Evolutionary conservation across 2,329 filamentous ascomycete species (phyloP).

Genomic region (Hymenoscyphus scutula): DNA sequence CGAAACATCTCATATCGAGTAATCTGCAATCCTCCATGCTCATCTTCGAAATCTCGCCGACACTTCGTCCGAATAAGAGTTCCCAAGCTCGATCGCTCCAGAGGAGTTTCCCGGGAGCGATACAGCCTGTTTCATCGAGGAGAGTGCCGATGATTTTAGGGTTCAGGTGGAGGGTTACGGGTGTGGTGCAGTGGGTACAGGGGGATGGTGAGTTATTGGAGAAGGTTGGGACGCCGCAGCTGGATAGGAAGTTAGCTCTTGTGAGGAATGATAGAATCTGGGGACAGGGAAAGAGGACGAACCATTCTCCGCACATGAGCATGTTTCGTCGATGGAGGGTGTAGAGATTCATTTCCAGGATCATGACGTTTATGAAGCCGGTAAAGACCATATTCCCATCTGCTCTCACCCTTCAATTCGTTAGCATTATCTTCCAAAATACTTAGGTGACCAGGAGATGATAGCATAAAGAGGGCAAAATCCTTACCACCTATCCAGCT

Average conservation of each 20-base stretch:
- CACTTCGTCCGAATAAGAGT: slow-evolving; percentile 45
- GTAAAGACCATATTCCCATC: slow-evolving; percentile 38
- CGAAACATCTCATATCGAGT: slow-evolving; percentile 51
- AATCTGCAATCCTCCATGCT: slow-evolving; percentile 43
- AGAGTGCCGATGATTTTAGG: slow-evolving; percentile 42
- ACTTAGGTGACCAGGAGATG: not conserved
- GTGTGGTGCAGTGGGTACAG: slow-evolving; percentile 41
- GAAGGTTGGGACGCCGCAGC: slow-evolving; percentile 54
- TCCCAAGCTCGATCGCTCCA: slow-evolving; percentile 53
- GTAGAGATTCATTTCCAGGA: slow-evolving; percentile 33
- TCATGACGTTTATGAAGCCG: slow-evolving; percentile 38
- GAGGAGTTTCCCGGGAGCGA: slow-evolving; percentile 50
- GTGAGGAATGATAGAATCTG: not conserved
- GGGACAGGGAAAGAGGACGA: slow-evolving; percentile 3
- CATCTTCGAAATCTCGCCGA: slow-evolving; percentile 41
- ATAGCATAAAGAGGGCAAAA: too few relatives aligned
- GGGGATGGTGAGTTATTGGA: slow-evolving; percentile 44
- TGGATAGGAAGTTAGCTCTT: slow-evolving; percentile 23
- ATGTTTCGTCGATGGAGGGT: slow-evolving; percentile 32
- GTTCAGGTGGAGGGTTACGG: slow-evolving; percentile 39
- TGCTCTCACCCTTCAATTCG: slow-evolving; percentile 37
- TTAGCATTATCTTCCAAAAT: not conserved
- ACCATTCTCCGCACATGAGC: slow-evolving; percentile 45
- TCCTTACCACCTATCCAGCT: slow-evolving; percentile 43
- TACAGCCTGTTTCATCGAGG: slow-evolving; percentile 54